Percentiles rank a stretch among this genome's conserved stretches.
Conservation (phyloP, 164 flowering plant genomes). For the Sextonia rubra region DNA sequence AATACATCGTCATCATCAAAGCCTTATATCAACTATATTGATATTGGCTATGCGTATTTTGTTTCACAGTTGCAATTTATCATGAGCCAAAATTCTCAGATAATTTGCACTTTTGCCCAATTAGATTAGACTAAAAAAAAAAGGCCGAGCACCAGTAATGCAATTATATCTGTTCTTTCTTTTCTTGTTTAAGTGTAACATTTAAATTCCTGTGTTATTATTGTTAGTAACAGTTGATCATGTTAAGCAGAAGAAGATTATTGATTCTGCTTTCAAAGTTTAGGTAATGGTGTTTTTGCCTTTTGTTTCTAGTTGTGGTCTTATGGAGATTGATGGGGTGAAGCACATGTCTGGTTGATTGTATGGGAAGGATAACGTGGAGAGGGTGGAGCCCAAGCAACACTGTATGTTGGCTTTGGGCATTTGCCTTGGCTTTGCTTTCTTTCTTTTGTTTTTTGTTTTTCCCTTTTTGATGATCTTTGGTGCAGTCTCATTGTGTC, state of each 20-base stretch:
- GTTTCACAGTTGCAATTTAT: no score
- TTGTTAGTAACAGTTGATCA: not conserved
- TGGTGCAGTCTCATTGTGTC: slow-evolving; percentile 32
- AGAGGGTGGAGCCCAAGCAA: slow-evolving; percentile 44
- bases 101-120: slow-evolving; percentile 20
- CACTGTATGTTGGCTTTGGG: slow-evolving; percentile 28
- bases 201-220: not conserved
- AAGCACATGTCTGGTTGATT: slow-evolving; percentile 25
- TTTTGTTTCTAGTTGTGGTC: not conserved
- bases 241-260: not conserved
- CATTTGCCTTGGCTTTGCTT: slow-evolving; percentile 16
- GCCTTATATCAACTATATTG: no score
- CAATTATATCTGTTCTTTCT: not conserved
- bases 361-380: slow-evolving; percentile 11
- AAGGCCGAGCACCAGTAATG: not conserved
- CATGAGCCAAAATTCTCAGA: no score
- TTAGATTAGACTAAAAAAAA: slow-evolving; percentile 12
- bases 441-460: not conserved
- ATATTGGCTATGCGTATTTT: rapidly evolving
- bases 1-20: not conserved
- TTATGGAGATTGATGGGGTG: slow-evolving; percentile 4
- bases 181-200: slow-evolving; percentile 5
- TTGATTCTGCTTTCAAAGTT: not conserved
- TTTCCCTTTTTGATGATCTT: slow-evolving; percentile 10
- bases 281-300: not conserved